phyloP scores from a whole-genome alignment of 257 asterid genomes.

The Apocynum venetum region DNA sequence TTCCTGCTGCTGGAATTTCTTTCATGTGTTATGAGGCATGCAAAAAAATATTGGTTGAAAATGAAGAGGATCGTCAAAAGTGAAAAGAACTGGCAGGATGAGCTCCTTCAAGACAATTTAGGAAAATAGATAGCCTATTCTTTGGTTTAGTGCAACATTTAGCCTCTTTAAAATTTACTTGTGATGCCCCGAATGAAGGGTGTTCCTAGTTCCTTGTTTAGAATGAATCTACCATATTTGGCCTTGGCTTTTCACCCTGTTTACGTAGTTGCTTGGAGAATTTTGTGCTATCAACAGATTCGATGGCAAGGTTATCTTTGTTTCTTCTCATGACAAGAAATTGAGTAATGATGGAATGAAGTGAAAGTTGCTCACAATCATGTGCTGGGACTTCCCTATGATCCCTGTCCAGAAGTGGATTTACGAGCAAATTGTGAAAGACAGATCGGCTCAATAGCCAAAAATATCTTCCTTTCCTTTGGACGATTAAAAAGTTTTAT shows the following conservation, averaged over 20 bases:
- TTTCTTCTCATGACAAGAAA: too few relatives aligned
- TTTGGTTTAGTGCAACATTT: slow-evolving; percentile 1
- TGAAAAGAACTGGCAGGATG: not conserved
- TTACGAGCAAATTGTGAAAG: not conserved
- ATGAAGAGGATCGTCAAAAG: slow-evolving; percentile 25
- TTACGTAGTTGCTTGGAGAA: not conserved
- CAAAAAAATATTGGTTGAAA: slow-evolving; percentile 44
- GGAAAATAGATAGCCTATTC: not conserved
- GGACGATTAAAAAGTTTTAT: not conserved
- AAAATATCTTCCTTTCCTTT: not conserved
- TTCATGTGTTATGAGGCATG: slow-evolving; percentile 56
- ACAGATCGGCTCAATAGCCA: not conserved
- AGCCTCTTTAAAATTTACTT: not conserved
- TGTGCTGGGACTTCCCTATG: not conserved
- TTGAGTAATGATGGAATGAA: not conserved
- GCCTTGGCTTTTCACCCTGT: not conserved
- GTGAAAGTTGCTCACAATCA: not conserved
- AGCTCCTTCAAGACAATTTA: not conserved
- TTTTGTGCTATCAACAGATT: not conserved
- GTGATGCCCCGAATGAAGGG: not conserved
- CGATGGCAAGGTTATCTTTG: not conserved
- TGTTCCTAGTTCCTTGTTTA: not conserved
- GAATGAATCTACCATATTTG: not conserved
- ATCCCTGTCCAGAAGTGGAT: not conserved
- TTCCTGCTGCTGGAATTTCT: slow-evolving; percentile 58